Conservation (phyloP, 768 basidiomycete genomes). For the Dacryopinax primogenitus region DNA sequence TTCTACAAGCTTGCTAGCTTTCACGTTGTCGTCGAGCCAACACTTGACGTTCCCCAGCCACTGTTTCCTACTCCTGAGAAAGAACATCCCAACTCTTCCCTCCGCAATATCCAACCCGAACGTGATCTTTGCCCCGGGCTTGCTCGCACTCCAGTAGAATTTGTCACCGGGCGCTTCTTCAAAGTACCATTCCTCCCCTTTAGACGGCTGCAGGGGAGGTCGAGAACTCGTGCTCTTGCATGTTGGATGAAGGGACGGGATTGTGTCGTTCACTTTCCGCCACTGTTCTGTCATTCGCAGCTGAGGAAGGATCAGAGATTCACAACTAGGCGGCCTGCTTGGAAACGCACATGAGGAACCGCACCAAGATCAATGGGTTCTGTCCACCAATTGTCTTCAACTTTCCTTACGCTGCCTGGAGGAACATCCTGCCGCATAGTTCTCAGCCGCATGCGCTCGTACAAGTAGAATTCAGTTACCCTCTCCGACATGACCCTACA, state of each 20-base stretch:
- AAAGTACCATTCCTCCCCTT: not conserved
- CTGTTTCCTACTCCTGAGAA: not conserved
- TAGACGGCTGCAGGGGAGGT: not conserved
- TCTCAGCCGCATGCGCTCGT: not conserved
- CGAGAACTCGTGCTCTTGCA: not conserved
- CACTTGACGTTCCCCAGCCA: not conserved
- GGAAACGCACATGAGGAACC: not conserved
- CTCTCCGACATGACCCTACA: not conserved
- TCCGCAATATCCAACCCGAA: not conserved
- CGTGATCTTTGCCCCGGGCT: not conserved
- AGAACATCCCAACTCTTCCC: not conserved
- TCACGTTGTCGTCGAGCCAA: not conserved
- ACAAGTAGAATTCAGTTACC: not conserved
- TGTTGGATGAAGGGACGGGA: not conserved
- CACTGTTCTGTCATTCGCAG: not conserved
- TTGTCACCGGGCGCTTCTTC: not conserved
- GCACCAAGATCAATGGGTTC: not conserved
- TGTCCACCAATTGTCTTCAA: not conserved
- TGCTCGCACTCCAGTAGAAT: not conserved
- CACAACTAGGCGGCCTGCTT: not conserved
- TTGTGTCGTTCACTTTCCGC: not conserved
- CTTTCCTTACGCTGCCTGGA: not conserved
- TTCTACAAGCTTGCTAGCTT: not conserved
- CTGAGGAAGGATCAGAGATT: not conserved
- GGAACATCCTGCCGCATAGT: not conserved